Base-by-base conservation (phyloP, 2,329 filamentous ascomycete species). In the Phialophora tarda region DNA sequence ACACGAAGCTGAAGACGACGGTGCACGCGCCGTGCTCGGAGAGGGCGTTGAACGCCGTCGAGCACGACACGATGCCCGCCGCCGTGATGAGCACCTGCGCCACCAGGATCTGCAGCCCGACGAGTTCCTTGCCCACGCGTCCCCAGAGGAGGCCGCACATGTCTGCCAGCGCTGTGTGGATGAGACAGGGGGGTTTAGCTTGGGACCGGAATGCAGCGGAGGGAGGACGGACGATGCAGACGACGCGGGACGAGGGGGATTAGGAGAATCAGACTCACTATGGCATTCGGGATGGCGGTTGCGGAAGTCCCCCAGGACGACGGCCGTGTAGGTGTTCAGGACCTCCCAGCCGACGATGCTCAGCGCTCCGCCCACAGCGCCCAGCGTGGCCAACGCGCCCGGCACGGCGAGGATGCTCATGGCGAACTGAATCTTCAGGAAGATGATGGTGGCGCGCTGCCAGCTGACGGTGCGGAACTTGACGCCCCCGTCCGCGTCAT, bases 391-490 rank as follows among this genome's bases (percentile, higher is more conserved):
- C 79, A 85, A 80, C 1, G 82, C 77, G 0, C 78, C 78, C 0
- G 82, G 82, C 12, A 84, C 82, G 5, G 77, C 79, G 2, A 85
- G 75, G 0, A 84, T 81, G 59, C 82, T 81, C 1, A 81, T 83
- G 10, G 82, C 82, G 68, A 83, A 69, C 66, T 65, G 67, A 72
- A 78, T 76, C 74, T 85, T 86, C 23, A 85, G 73, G 63, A 86
- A 84, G 68, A 86, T 85, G 26, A 85, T 77, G 2, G 82, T 76
- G 1, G 83, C 82, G 23, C 81, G 78, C 17, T 80, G 78, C 84
- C 84, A 86, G 64, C 79, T 78, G 17, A 86, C 83, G 1, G 82
- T 85, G 23, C 84, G 78, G 68, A 86, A 86, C 58, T 86, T 78
- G 51, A 85, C 82, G 23, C 80, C 79, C 5, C 80, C 79, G 47